A percentile compares a stretch with the other conserved stretches of the same genome.
Evolutionary conservation across 2,329 filamentous ascomycete genomes (phyloP).

Genomic region (Colletotrichum sp.): DNA sequence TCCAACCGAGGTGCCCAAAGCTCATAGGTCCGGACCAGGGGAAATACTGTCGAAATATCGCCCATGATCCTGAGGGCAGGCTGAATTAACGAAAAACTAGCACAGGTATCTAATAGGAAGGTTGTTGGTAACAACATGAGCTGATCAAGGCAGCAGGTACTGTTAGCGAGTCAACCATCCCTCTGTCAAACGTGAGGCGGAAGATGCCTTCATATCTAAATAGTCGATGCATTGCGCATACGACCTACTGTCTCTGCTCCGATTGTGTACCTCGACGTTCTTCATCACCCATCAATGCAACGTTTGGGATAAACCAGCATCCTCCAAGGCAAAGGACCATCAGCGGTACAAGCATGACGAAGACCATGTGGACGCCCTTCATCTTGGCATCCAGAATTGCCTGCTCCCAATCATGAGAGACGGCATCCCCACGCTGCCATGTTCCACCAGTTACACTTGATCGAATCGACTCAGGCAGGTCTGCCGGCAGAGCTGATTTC

Average conservation of each 20-base stretch:
- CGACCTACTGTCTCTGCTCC: background rate
- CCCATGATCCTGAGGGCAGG: background rate
- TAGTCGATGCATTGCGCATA: background rate
- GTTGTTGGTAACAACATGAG: background rate
- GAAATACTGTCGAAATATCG: background rate
- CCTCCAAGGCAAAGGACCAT: background rate
- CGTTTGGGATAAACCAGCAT: background rate
- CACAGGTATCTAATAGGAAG: background rate
- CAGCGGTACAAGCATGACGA: background rate
- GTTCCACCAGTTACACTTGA: background rate
- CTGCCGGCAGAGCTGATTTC: background rate
- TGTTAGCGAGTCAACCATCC: background rate
- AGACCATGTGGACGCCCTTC: background rate
- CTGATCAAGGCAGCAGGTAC: background rate
- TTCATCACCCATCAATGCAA: background rate
- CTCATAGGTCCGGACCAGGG: background rate
- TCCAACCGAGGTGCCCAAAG: background rate
- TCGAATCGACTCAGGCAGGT: background rate
- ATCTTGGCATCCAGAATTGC: background rate
- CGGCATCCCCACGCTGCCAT: background rate
- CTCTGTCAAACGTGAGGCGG: background rate
- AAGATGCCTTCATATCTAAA: background rate
- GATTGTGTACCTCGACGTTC: background rate
- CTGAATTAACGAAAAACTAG: background rate
- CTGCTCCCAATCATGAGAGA: background rate